Conservation (phyloP, 1,284 basidiomycete genomes). For the Moesziomyces aphidis region DNA sequence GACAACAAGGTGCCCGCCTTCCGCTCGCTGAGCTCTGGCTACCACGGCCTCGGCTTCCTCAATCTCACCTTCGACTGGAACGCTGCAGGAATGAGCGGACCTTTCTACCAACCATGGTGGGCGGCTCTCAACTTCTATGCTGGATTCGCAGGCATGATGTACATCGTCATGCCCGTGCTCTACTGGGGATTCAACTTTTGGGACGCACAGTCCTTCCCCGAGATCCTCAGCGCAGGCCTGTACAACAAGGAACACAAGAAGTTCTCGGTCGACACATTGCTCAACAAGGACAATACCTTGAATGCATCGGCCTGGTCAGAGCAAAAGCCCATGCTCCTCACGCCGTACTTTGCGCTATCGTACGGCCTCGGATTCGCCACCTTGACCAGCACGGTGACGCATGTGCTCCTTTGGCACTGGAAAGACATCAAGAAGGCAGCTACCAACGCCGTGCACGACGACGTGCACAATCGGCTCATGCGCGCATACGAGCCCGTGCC, state of each 20-base stretch:
- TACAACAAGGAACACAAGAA: slow-evolving; percentile 62
- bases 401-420: slow-evolving; percentile 72
- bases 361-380: slow-evolving; percentile 71
- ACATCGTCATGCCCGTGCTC: slow-evolving; percentile 70
- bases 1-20: slow-evolving; percentile 69
- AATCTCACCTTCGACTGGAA: slow-evolving; percentile 72
- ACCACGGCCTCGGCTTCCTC: slow-evolving; percentile 71
- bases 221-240: slow-evolving; percentile 69
- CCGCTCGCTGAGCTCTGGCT: slow-evolving; percentile 70
- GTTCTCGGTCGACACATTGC: slow-evolving; percentile 57
- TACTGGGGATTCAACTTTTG: slow-evolving; percentile 70
- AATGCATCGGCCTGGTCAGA: slow-evolving; percentile 69
- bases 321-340: slow-evolving; percentile 70
- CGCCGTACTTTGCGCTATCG: slow-evolving; percentile 70
- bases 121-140: slow-evolving; percentile 68
- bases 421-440: slow-evolving; percentile 70
- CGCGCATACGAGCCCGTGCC: slow-evolving; percentile 63
- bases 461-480: slow-evolving; percentile 67
- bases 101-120: slow-evolving; percentile 72
- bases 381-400: slow-evolving; percentile 70
- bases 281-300: slow-evolving; percentile 68
- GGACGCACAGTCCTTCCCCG: slow-evolving; percentile 67
- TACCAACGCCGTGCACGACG: slow-evolving; percentile 63
- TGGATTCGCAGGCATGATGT: slow-evolving; percentile 69
- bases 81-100: slow-evolving; percentile 69